Base-by-base conservation (phyloP, 2,329 filamentous ascomycete species). In the Venturia oleaginea region DNA sequence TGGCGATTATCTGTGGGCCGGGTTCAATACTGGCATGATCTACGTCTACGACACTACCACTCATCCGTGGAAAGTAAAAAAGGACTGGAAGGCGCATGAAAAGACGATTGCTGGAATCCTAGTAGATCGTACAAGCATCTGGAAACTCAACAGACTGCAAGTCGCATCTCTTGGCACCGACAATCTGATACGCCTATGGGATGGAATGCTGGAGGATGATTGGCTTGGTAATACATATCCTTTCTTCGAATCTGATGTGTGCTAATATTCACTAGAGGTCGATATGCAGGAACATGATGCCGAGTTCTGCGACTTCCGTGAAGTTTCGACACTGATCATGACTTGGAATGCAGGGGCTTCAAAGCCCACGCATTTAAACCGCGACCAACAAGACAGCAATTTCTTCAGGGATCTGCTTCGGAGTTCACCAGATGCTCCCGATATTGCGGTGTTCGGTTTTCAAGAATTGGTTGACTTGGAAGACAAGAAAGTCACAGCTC, bases 341-440 rank as follows among this genome's bases (percentile, higher is more conserved):
- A 97, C 92, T 0, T 99, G 94, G 94, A 99, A 99, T 73, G 93
- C 92, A 1, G 94, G 94, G 1, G 94, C 94, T n/a, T 88, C 89
- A 19, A 96, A 94, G n/a, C 94, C 94, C 0, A 87, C 86, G 65
- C 90, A 87, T 71, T 79, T 97, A 40, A 84, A 89, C 64, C 85
- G 90, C 67, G 85, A 85, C 1, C 82, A 85, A 37, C 78, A 84
- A 63, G 91, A 96, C 70, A 84, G 84, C 13, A 81, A 82, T 54
- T 97, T 97, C 74, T 89, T 97, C 71, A 86, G 86, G 68, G 86
- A 93, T 65, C 82, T 96, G 19, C 80, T 99, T 19, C 57, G 8
- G 32, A 84, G 87, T 68, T 84, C 84, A n/a, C 87, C 89, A 67
- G 84, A 88, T 46, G 86, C 89, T 8, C 91, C 94, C 0, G 94